phyloP scores from a whole-genome alignment of 768 basidiomycete species.

The Suillus hirtellus region DNA sequence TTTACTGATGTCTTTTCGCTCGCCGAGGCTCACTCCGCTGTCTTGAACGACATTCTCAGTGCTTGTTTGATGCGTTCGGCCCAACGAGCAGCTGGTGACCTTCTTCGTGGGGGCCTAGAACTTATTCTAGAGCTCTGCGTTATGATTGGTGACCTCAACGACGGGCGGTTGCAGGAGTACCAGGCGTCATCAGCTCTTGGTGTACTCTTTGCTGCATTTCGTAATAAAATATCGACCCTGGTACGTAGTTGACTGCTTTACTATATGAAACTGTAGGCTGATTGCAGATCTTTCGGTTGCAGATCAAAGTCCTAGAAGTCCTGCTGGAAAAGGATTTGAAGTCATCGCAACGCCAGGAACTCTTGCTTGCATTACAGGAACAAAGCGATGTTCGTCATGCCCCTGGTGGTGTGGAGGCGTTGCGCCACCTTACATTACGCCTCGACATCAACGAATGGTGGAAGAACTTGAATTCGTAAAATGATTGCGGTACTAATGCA shows the following conservation, averaged over 20 bases:
- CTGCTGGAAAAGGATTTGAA: slow-evolving; percentile 54
- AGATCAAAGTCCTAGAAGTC: slow-evolving; percentile 59
- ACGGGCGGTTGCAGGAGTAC: slow-evolving; percentile 59
- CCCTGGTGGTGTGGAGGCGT: slow-evolving; percentile 52
- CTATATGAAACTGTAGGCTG: neutral
- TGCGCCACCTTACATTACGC: slow-evolving; percentile 55
- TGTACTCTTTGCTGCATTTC: slow-evolving; percentile 54
- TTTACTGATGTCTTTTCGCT: slow-evolving; percentile 79
- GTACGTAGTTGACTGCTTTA: slow-evolving; percentile 40
- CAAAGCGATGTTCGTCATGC: slow-evolving; percentile 36
- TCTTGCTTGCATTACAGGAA: slow-evolving; percentile 25
- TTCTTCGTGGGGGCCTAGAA: slow-evolving; percentile 63
- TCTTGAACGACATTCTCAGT: slow-evolving; percentile 74
- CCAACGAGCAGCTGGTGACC: slow-evolving; percentile 65
- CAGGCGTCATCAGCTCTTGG: slow-evolving; percentile 59
- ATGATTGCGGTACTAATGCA: neutral
- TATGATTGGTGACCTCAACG: slow-evolving; percentile 59
- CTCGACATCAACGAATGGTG: slow-evolving; percentile 64
- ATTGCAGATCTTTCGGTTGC: slow-evolving; percentile 15
- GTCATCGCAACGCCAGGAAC: slow-evolving; percentile 16
- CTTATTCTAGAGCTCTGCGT: slow-evolving; percentile 67
- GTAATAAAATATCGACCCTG: slow-evolving; percentile 53
- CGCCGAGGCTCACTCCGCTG: slow-evolving; percentile 60
- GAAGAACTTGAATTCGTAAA: slow-evolving; percentile 25
- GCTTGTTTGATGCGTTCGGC: slow-evolving; percentile 72